A percentile compares a stretch with the other conserved stretches of the same genome.
Conservation (phyloP, 345 rosid species). For the Gossypium sturtianum region DNA sequence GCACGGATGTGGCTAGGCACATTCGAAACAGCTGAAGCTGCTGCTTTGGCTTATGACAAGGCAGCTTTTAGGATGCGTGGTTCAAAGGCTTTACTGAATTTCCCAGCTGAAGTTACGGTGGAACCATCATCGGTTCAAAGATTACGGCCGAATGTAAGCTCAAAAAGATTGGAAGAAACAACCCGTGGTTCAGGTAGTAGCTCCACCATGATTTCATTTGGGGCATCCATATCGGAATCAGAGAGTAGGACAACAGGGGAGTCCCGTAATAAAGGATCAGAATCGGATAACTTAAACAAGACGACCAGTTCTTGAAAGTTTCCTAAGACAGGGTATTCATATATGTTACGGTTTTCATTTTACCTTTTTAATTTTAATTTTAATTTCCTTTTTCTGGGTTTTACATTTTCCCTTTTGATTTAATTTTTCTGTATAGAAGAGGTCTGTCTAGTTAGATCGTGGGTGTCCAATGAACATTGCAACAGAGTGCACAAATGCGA, state of each 20-base stretch:
- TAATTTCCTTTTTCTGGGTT: background rate
- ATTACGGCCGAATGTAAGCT: background rate
- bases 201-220: conserved; percentile 7
- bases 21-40: conserved; percentile 52
- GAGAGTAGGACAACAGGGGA: conserved; percentile 18
- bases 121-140: conserved; percentile 6
- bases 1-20: conserved; percentile 60
- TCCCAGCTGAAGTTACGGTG: conserved; percentile 39
- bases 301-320: background rate
- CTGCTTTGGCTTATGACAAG: conserved; percentile 58
- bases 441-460: background rate
- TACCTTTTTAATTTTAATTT: too few species aligned
- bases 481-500: too few species aligned
- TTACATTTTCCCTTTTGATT: background rate
- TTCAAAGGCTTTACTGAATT: conserved; percentile 55
- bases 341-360: too few species aligned
- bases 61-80: conserved; percentile 68
- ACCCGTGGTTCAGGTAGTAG: conserved; percentile 13
- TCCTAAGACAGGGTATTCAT: background rate
- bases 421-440: background rate
- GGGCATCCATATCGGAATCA: conserved; percentile 7
- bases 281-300: conserved; percentile 4
- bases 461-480: background rate
- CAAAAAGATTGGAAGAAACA: background rate
- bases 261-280: background rate